These are phyloP conservation scores for Agaricus blazei DNA, from an alignment of 768 basidiomycete genomes.

Conservation along the genomic window DNA sequence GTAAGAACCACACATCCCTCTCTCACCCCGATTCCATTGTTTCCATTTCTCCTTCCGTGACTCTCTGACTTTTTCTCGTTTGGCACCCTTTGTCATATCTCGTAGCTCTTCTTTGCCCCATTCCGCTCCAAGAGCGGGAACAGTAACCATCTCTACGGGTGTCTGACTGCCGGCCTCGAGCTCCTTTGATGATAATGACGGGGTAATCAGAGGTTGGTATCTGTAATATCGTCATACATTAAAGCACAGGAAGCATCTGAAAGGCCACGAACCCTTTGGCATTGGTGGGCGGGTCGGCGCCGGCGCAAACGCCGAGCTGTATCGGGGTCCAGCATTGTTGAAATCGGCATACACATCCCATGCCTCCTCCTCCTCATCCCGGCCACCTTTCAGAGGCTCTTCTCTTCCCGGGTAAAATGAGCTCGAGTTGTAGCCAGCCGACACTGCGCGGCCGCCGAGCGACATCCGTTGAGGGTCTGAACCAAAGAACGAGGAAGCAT, in stretches of 20 bases:
- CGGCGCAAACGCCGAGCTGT: conserved; percentile 55
- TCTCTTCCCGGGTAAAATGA: conserved; percentile 64
- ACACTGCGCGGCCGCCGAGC: conserved; percentile 32
- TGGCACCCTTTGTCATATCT: conserved; percentile 69
- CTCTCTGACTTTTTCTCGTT: conserved; percentile 55
- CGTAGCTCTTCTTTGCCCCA: conserved; percentile 80
- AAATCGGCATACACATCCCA: conserved; percentile 91
- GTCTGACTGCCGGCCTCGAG: conserved; percentile 25
- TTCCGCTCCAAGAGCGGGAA: conserved; percentile 87
- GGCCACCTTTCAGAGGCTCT: conserved; percentile 75
- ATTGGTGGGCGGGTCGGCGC: conserved; percentile 26
- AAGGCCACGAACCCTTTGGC: conserved; percentile 37
- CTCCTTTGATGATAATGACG: conserved; percentile 31
- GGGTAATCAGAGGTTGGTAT: conserved; percentile 38
- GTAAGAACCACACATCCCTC: conserved; percentile 76
- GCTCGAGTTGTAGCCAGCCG: conserved; percentile 69
- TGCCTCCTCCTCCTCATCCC: conserved; percentile 60
- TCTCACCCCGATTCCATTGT: conserved; percentile 73
- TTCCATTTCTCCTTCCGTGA: conserved; percentile 56
- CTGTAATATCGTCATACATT: conserved; percentile 20
- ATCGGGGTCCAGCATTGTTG: conserved; percentile 79
- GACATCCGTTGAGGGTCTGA: conserved; percentile 35
- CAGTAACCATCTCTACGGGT: conserved; percentile 85
- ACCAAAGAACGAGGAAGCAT: conserved; percentile 68
- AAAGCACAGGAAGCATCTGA: background rate